Evolutionary conservation across 2,329 filamentous ascomycete species (phyloP), one percentile per base, ranked within the genome.

Genomic region (Colletotrichum scovillei): DNA sequence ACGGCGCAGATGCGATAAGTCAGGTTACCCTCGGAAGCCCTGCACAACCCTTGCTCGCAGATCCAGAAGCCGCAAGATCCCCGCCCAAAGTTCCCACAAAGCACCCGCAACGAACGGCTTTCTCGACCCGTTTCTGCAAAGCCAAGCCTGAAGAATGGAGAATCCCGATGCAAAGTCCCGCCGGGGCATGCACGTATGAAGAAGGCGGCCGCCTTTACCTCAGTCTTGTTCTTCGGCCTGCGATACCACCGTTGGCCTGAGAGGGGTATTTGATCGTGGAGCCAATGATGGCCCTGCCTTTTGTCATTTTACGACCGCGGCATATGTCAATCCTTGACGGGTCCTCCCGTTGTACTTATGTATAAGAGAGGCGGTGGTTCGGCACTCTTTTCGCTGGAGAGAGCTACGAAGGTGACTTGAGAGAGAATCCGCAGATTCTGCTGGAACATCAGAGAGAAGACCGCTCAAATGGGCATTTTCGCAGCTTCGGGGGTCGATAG

Each of bases 381-480:
- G 38, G 19, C 42, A 49, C 9, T 49, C 16, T 19, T 5, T 1
- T 22, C 19, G 8, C 19, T 22, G 19, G 19, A 19, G 8, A n/a
- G 19, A 49, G 19, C 7, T 19, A 9, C 19, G 19, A 9, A 19
- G 19, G 42, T 9, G 19, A 49, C 42, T 49, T 4, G 42, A 9
- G 8, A 22, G 3, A 49, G 4, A 49, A n/a, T 4, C 42, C 16
- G 19, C 42, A 22, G 7, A 24, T 5, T 11, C 11, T 35, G 5
- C n/a, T 8, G 4, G 5, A 1, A 0, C 5, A 7, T 14, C 12
- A 0, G 19, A 2, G 28, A 3, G 9, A 8, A 5, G 12, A 26
- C 8, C 46, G 12, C 5, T 7, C 7, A 28, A 7, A 65, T 65
- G 30, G 49, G 8, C 9, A 5, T 30, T 1, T 16, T 56, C 32